phyloP scores from a whole-genome alignment of 176 grass and related monocot species.

The Cenchrus fungigraminus region DNA sequence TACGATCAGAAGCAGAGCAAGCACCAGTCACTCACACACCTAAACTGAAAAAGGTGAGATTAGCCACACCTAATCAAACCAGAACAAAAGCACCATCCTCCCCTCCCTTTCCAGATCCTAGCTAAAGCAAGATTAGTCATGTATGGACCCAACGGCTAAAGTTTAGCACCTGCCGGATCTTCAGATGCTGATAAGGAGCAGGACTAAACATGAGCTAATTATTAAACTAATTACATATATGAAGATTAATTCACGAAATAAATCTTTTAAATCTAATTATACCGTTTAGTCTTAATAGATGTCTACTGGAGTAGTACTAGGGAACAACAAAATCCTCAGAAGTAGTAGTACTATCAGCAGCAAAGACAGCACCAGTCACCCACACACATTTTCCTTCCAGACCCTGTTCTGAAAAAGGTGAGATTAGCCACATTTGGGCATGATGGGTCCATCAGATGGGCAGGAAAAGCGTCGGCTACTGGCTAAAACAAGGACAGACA shows the following conservation, averaged over 20 bases:
- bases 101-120: background rate
- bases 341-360: background rate
- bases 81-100: background rate
- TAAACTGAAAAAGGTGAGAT: background rate
- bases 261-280: too few species aligned
- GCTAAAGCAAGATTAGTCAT: background rate
- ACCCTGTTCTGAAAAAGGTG: background rate
- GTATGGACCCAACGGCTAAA: constrained; percentile 9
- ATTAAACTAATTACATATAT: too few species aligned
- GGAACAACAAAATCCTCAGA: background rate
- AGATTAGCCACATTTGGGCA: constrained; percentile 19
- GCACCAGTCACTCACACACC: background rate
- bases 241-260: too few species aligned
- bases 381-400: background rate
- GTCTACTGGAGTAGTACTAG: too few species aligned
- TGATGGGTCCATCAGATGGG: background rate
- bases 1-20: constrained; percentile 1
- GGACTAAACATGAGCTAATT: too few species aligned
- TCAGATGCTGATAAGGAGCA: too few species aligned
- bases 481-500: constrained; percentile 19
- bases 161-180: too few species aligned
- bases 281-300: too few species aligned
- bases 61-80: constrained; percentile 41
- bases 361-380: background rate
- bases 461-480: background rate